Percentiles rank a stretch among this genome's conserved stretches.
These are phyloP conservation scores for Euphorbia schlechtendalii DNA, from an alignment of 441 rosid genomes.

Conservation along the genomic window DNA sequence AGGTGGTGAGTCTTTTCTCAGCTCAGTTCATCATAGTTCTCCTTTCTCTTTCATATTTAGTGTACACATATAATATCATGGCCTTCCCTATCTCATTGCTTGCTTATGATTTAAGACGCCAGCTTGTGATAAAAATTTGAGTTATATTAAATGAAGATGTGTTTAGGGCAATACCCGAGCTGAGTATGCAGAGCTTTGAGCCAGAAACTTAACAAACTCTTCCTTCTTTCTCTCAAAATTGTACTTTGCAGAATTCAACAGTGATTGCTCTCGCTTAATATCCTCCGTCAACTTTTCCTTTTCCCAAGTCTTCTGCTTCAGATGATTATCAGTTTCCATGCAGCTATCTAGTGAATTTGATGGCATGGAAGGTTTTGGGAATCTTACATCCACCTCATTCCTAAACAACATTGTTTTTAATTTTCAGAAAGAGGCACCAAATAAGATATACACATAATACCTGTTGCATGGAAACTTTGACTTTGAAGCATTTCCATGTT, in stretches of 20 bases:
- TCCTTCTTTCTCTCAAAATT: constrained; percentile 57
- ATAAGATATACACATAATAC: background rate
- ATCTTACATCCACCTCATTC: constrained; percentile 53
- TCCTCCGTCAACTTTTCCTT: constrained; percentile 59
- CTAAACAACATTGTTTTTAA: constrained; percentile 30
- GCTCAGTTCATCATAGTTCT: too few species aligned
- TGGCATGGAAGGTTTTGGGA: constrained; percentile 36
- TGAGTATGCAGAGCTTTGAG: constrained; percentile 42
- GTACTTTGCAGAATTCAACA: constrained; percentile 29
- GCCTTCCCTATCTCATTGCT: too few species aligned
- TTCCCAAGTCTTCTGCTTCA: constrained; percentile 50
- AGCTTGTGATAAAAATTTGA: too few species aligned
- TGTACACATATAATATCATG: too few species aligned
- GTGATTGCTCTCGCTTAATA: constrained; percentile 44
- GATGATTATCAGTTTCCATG: constrained; percentile 47
- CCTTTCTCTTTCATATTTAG: too few species aligned
- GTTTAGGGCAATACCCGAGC: constrained; percentile 31
- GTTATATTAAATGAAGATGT: too few species aligned
- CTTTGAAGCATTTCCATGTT: too few species aligned
- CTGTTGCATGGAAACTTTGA: too few species aligned
- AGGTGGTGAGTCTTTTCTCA: too few species aligned
- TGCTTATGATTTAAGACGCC: too few species aligned
- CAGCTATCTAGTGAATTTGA: constrained; percentile 26
- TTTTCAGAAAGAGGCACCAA: background rate
- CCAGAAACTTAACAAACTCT: constrained; percentile 56